Percentiles rank a stretch among this genome's conserved stretches.
These are phyloP conservation scores for Termitomyces sp. DNA, from an alignment of 768 basidiomycete species.

Conservation along the genomic window DNA sequence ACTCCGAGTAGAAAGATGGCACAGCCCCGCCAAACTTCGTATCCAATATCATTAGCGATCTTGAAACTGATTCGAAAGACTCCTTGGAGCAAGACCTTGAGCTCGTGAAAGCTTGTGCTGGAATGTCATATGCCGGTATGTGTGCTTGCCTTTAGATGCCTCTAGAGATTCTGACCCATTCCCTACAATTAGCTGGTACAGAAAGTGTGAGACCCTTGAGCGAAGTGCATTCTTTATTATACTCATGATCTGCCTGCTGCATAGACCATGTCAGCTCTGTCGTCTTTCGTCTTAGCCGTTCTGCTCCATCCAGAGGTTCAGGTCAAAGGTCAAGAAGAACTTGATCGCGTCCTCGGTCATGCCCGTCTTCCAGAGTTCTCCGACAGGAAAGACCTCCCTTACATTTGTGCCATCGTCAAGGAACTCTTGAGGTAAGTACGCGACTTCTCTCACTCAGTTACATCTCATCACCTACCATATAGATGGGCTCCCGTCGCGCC, in stretches of 20 bases:
- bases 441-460: neutral
- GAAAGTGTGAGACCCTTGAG: constrained; percentile 29
- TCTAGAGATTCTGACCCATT: neutral
- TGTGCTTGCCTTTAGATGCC: neutral
- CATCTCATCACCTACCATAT: neutral
- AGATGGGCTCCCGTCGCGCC: constrained; percentile 29
- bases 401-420: constrained; percentile 34
- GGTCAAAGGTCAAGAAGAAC: constrained; percentile 23
- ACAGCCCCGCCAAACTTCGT: constrained; percentile 29
- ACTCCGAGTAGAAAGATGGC: constrained; percentile 23
- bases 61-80: constrained; percentile 16
- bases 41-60: constrained; percentile 21
- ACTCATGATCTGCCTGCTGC: neutral
- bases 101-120: constrained; percentile 30
- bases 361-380: constrained; percentile 23
- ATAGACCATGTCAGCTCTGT: constrained; percentile 28
- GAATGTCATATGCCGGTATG: constrained; percentile 32
- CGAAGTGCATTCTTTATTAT: neutral
- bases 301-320: constrained; percentile 29
- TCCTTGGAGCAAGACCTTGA: constrained; percentile 18
- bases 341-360: constrained; percentile 24
- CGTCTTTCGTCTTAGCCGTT: constrained; percentile 30
- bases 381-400: constrained; percentile 29
- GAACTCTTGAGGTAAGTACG: constrained; percentile 28
- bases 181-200: constrained; percentile 29